Conservation (phyloP, 108 stramenopile species). For the Parietichytrium sp. region DNA sequence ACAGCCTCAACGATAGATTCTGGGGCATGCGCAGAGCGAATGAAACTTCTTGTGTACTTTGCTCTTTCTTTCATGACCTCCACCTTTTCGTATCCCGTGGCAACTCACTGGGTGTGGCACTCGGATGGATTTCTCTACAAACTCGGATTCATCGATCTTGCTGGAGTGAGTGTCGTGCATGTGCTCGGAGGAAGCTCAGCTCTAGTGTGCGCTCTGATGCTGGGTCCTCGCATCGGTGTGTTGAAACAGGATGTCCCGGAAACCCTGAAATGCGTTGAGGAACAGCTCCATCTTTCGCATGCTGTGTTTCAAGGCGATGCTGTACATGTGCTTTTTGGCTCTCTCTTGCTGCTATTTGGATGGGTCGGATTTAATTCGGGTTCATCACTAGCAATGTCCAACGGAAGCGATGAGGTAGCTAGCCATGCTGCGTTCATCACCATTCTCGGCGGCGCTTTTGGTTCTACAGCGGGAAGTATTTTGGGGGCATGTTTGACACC, state of each 20-base stretch:
- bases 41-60: constrained; percentile 74
- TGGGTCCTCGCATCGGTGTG: constrained; percentile 4
- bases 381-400: constrained; percentile 58
- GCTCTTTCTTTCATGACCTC: constrained; percentile 70
- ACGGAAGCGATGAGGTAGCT: neutral
- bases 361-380: constrained; percentile 75
- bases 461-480: neutral
- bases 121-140: constrained; percentile 46
- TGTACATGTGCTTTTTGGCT: neutral
- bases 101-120: constrained; percentile 77
- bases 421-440: neutral
- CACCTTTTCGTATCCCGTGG: constrained; percentile 78
- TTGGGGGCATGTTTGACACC: neutral
- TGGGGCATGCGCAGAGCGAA: constrained; percentile 74
- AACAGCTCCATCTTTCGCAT: constrained; percentile 26
- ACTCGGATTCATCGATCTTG: constrained; percentile 69
- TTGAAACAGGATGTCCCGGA: neutral
- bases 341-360: constrained; percentile 40
- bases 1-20: constrained; percentile 74
- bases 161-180: constrained; percentile 77
- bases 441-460: neutral
- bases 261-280: neutral
- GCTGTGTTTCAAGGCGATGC: constrained; percentile 15
- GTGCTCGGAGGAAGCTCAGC: constrained; percentile 75
- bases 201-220: constrained; percentile 66